These are phyloP conservation scores for Kodamaea suecica DNA, from an alignment of 1,139 yeast species.

Conservation along the genomic window DNA sequence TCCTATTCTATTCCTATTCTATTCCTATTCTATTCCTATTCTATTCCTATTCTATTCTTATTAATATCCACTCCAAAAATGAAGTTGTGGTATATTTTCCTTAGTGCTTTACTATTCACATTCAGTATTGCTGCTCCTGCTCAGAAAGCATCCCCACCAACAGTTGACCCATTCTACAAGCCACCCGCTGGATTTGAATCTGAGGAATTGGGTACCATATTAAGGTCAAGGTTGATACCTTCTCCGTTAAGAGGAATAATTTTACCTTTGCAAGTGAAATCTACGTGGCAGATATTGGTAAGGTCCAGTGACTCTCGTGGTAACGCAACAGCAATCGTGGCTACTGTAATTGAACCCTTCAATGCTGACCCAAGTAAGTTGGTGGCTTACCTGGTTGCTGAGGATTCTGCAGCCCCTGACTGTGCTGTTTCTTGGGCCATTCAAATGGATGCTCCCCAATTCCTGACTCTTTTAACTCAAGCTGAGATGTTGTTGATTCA, in stretches of 20 bases:
- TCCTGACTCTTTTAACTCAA: constrained; percentile 18
- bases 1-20: too few relatives aligned
- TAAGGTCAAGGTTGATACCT: constrained; percentile 26
- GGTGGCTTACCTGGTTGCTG: constrained; percentile 33
- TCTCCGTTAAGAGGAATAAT: constrained; percentile 16
- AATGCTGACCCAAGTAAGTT: constrained; percentile 28
- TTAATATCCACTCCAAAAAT: background rate
- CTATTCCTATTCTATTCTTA: too few relatives aligned
- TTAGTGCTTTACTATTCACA: background rate
- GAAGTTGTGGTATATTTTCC: background rate
- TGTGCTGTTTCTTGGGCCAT: constrained; percentile 36
- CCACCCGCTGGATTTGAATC: constrained; percentile 25
- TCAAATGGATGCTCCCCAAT: constrained; percentile 13
- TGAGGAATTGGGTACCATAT: constrained; percentile 22
- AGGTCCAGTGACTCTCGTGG: constrained; percentile 33
- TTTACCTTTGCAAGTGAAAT: constrained; percentile 13
- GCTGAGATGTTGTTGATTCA: constrained; percentile 22
- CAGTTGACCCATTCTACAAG: constrained; percentile 24
- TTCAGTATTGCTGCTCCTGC: constrained; percentile 10
- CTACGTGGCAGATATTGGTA: constrained; percentile 31
- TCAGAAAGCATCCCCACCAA: constrained; percentile 18
- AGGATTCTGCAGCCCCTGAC: constrained; percentile 28
- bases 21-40: too few relatives aligned
- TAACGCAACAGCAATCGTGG: constrained; percentile 27
- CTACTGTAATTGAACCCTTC: constrained; percentile 32